Conservation (phyloP, 257 asterid genomes). For the Solanum ossicruentum region DNA sequence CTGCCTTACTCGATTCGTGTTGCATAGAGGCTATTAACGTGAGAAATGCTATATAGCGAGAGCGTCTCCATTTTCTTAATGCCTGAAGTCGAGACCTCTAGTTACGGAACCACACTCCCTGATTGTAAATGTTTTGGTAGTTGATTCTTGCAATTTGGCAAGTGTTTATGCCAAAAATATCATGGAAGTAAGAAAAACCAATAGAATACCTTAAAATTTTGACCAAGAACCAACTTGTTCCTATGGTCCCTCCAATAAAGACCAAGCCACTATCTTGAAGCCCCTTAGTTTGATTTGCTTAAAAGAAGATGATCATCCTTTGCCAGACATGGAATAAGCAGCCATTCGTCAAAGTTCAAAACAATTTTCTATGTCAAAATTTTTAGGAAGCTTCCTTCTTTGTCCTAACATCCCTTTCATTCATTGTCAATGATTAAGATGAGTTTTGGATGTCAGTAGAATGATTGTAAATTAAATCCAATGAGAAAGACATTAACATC, state of each 20-base stretch:
- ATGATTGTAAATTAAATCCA: neutral
- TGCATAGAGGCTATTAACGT: neutral
- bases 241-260: neutral
- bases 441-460: neutral
- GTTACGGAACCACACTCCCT: neutral
- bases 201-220: neutral
- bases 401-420: neutral
- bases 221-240: neutral
- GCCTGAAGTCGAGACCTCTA: neutral
- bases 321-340: neutral
- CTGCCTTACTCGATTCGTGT: neutral
- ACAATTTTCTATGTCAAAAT: neutral
- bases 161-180: neutral
- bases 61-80: neutral
- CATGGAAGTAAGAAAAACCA: neutral
- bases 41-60: neutral
- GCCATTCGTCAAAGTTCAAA: neutral
- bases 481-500: neutral
- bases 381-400: neutral
- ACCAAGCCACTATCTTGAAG: neutral
- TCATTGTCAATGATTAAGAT: neutral
- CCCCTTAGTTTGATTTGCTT: neutral
- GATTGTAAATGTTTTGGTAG: neutral
- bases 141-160: neutral
- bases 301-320: neutral